Percentiles rank a stretch among this genome's conserved stretches.
Evolutionary conservation across 768 basidiomycete genomes (phyloP).

Genomic region (Sistotremastrum suecicum): DNA sequence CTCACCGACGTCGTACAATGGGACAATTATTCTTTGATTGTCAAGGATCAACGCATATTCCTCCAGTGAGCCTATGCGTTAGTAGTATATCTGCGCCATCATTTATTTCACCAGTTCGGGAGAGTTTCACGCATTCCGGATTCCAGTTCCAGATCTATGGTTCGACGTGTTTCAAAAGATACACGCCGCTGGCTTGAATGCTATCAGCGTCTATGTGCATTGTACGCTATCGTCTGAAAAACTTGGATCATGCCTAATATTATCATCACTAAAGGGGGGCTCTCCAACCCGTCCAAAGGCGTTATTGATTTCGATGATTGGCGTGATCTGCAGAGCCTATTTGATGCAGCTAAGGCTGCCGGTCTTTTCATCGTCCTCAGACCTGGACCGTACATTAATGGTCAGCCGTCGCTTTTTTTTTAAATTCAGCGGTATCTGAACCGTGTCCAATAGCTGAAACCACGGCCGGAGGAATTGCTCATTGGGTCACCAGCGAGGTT

Average conservation of each 20-base stretch:
- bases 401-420: background rate
- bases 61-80: conserved; percentile 37
- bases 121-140: conserved; percentile 72
- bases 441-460: conserved; percentile 33
- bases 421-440: too few relatives aligned
- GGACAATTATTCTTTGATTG: conserved; percentile 61
- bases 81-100: background rate
- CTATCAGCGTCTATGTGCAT: conserved; percentile 64
- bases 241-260: background rate
- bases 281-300: conserved; percentile 61
- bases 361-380: conserved; percentile 72
- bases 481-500: conserved; percentile 58
- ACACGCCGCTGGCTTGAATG: conserved; percentile 71
- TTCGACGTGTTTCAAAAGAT: conserved; percentile 69
- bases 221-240: conserved; percentile 14
- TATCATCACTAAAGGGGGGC: conserved; percentile 29
- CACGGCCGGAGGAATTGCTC: conserved; percentile 57
- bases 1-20: conserved; percentile 28
- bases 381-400: conserved; percentile 72
- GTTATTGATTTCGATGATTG: conserved; percentile 62
- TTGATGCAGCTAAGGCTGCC: conserved; percentile 55
- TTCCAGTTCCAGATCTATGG: conserved; percentile 73
- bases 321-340: conserved; percentile 55
- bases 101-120: conserved; percentile 40
- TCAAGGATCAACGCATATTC: conserved; percentile 59